Conservation (phyloP, 345 rosid genomes). For the Diplotaxis tenuifolia region DNA sequence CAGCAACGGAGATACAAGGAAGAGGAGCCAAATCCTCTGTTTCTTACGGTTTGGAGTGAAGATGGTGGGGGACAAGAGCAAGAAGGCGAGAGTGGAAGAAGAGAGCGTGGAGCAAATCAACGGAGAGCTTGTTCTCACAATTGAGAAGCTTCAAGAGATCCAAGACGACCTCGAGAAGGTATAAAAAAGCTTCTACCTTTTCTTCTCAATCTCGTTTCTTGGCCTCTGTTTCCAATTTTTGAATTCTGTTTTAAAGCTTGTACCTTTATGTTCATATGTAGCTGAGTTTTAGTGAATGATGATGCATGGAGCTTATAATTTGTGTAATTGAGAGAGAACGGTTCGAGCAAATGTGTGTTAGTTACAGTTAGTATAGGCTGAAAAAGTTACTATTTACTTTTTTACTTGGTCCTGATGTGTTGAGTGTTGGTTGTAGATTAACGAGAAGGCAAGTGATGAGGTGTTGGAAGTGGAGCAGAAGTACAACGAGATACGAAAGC, state of each 20-base stretch:
- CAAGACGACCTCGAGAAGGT: constrained; percentile 97
- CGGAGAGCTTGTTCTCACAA: constrained; percentile 74
- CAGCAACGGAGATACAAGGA: too few species aligned
- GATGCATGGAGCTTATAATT: too few species aligned
- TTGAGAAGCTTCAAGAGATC: constrained; percentile 91
- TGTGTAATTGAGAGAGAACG: too few species aligned
- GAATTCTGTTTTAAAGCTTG: too few species aligned
- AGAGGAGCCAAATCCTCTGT: too few species aligned
- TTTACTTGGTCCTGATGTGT: too few species aligned
- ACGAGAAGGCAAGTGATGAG: constrained; percentile 92
- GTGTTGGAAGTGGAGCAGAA: constrained; percentile 93
- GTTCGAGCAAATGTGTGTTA: too few species aligned
- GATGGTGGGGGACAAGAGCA: constrained; percentile 74
- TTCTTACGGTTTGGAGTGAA: not conserved
- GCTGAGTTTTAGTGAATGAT: too few species aligned
- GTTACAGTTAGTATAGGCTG: too few species aligned
- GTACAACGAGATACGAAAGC: constrained; percentile 76
- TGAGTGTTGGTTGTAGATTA: constrained; percentile 48
- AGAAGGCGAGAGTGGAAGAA: constrained; percentile 67
- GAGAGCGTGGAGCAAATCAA: constrained; percentile 67
- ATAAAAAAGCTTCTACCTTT: too few species aligned
- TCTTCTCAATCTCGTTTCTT: not conserved
- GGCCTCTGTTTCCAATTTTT: not conserved
- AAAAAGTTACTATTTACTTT: too few species aligned
- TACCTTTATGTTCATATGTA: too few species aligned